Conservation (phyloP, 2,329 filamentous ascomycete genomes). For the Dactylellina cionopaga region DNA sequence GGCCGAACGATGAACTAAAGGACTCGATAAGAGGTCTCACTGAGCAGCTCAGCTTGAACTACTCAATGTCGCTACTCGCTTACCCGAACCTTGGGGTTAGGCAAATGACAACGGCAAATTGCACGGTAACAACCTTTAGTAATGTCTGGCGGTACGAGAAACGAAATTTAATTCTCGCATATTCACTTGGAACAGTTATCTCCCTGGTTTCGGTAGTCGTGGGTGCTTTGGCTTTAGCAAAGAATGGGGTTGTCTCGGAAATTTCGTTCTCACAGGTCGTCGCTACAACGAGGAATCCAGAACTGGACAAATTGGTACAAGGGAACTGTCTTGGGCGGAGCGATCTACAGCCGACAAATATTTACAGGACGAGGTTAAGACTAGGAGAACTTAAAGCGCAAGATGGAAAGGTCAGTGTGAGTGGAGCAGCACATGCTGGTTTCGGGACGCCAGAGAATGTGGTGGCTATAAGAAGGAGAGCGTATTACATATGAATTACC, state of each 20-base stretch:
- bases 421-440: constrained; percentile 25
- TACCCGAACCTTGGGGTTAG: constrained; percentile 10
- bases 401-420: constrained; percentile 2
- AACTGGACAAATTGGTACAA: constrained; percentile 33
- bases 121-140: constrained; percentile 30
- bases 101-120: constrained; percentile 10
- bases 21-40: constrained; percentile 11
- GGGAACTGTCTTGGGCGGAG: constrained; percentile 43
- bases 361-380: constrained; percentile 32
- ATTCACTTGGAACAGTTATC: constrained; percentile 3
- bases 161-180: constrained; percentile 35
- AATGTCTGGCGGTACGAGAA: constrained; percentile 47
- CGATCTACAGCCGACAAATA: constrained; percentile 16
- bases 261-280: constrained; percentile 44
- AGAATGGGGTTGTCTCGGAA: constrained; percentile 42
- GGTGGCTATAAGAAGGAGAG: constrained; percentile 6
- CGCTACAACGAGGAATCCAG: constrained; percentile 46
- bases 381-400: constrained; percentile 30
- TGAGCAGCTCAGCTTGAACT: constrained; percentile 46
- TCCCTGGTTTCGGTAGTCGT: constrained; percentile 26
- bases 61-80: constrained; percentile 29
- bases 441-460: constrained; percentile 39
- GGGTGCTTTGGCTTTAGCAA: constrained; percentile 19
- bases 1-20: constrained; percentile 17
- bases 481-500: constrained; percentile 34